Percentiles rank a stretch among this genome's conserved stretches.
Conservation (phyloP, 345 rosid species). For the Pseudoturritis turrita region DNA sequence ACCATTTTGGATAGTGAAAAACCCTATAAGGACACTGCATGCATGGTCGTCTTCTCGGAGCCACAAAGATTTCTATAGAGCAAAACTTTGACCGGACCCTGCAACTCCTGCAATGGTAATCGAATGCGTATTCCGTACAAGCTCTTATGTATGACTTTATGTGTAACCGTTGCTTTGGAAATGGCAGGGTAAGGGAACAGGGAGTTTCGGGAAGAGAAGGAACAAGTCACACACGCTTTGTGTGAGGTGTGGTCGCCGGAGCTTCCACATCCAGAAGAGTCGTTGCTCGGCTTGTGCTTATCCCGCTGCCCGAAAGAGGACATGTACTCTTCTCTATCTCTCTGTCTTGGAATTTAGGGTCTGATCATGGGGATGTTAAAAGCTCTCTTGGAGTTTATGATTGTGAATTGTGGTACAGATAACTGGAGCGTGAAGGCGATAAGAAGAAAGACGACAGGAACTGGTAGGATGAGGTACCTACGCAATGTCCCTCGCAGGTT, state of each 20-base stretch:
- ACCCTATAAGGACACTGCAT: not conserved
- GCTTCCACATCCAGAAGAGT: slow-evolving; percentile 95
- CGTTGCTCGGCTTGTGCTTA: slow-evolving; percentile 81
- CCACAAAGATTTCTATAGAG: not conserved
- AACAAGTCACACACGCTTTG: slow-evolving; percentile 96
- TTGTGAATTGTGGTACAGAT: slow-evolving; percentile 33
- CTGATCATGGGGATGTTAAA: not conserved
- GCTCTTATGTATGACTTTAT: not conserved
- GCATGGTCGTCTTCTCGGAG: not conserved
- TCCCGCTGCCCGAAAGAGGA: slow-evolving; percentile 90
- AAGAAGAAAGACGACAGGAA: slow-evolving; percentile 44
- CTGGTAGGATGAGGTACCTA: slow-evolving; percentile 91
- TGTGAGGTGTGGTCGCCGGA: slow-evolving; percentile 89
- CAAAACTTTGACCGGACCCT: slow-evolving; percentile 2
- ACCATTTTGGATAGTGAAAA: not conserved
- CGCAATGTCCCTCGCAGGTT: slow-evolving; percentile 80
- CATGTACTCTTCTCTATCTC: slow-evolving; percentile 35
- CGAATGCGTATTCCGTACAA: not conserved
- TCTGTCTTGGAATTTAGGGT: not conserved
- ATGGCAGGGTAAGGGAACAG: slow-evolving; percentile 83
- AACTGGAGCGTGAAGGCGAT: slow-evolving; percentile 96
- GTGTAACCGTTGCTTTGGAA: slow-evolving; percentile 8
- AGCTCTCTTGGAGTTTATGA: not conserved
- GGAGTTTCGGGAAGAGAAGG: slow-evolving; percentile 93
- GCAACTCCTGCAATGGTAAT: slow-evolving; percentile 32